A percentile compares a stretch with the other conserved stretches of the same genome.
Evolutionary conservation across 768 basidiomycete genomes (phyloP).

Genomic region (Dacryopinax spathularia): DNA sequence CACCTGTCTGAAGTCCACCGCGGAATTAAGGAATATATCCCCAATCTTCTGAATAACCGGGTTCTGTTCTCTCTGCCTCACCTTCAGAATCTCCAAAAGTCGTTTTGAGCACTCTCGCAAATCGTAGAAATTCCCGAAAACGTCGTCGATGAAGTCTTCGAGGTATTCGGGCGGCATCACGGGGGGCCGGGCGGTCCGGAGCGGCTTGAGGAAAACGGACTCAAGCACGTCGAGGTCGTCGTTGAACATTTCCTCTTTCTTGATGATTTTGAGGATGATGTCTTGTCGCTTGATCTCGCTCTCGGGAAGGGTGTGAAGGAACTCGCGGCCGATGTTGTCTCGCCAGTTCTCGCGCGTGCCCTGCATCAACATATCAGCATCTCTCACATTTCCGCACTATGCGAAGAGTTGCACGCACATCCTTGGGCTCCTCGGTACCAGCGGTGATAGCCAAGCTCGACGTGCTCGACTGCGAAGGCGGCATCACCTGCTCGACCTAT

Average conservation of each 20-base stretch:
- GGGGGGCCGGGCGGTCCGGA: slow-evolving; percentile 31
- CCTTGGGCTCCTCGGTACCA: background rate
- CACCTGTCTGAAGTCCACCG: slow-evolving; percentile 70
- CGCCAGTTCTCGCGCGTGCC: slow-evolving; percentile 29
- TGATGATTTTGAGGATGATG: slow-evolving; percentile 75
- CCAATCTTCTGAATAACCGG: slow-evolving; percentile 76
- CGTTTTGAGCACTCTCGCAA: slow-evolving; percentile 70
- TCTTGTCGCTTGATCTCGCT: slow-evolving; percentile 75
- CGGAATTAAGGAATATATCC: slow-evolving; percentile 75
- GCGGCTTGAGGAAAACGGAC: slow-evolving; percentile 40
- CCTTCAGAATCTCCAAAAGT: slow-evolving; percentile 72
- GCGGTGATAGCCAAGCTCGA: background rate
- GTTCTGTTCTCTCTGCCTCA: slow-evolving; percentile 70
- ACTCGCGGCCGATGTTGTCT: slow-evolving; percentile 34
- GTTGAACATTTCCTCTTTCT: slow-evolving; percentile 77
- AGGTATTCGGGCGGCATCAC: slow-evolving; percentile 44
- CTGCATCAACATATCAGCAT: background rate
- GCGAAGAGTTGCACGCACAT: background rate
- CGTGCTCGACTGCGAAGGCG: background rate
- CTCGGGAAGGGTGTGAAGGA: slow-evolving; percentile 46
- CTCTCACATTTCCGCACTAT: slow-evolving; percentile 13
- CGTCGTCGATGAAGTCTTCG: slow-evolving; percentile 74
- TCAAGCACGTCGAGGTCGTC: slow-evolving; percentile 78
- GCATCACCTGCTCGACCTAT: background rate
- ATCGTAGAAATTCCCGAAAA: slow-evolving; percentile 79